phyloP scores from a whole-genome alignment of 495 filamentous ascomycete genomes.

The Talaromyces wortmannii region DNA sequence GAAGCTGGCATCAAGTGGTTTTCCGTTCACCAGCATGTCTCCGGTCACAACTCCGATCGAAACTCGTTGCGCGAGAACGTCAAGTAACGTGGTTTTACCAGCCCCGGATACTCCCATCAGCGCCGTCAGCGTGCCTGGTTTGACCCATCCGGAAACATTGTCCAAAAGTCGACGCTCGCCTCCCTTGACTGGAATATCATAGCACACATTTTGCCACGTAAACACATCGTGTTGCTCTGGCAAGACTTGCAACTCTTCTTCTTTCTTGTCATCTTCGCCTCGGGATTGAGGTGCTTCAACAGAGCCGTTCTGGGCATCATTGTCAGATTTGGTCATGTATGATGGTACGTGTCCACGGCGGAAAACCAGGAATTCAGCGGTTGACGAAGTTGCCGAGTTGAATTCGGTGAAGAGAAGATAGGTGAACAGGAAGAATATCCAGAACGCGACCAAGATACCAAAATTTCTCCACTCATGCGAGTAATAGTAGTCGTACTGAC shows the following conservation, averaged over 20 bases:
- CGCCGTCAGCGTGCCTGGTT: slow-evolving; percentile 60
- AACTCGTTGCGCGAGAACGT: slow-evolving; percentile 49
- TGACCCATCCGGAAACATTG: slow-evolving; percentile 61
- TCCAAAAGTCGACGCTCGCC: slow-evolving; percentile 53
- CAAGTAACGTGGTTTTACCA: slow-evolving; percentile 60
- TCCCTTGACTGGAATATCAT: slow-evolving; percentile 57
- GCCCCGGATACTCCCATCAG: slow-evolving; percentile 58
- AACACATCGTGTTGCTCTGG: slow-evolving; percentile 51
- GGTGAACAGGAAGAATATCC: slow-evolving; percentile 46
- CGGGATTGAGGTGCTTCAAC: not conserved
- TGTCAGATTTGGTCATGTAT: slow-evolving; percentile 30
- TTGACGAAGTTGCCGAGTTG: slow-evolving; percentile 33
- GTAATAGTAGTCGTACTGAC: slow-evolving; percentile 45
- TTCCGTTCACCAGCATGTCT: slow-evolving; percentile 46
- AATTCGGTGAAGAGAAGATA: slow-evolving; percentile 38
- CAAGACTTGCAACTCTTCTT: slow-evolving; percentile 29
- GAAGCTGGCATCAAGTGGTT: slow-evolving; percentile 60
- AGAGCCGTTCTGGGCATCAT: slow-evolving; percentile 27
- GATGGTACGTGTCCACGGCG: slow-evolving; percentile 21
- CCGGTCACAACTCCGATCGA: slow-evolving; percentile 43
- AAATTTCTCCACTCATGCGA: slow-evolving; percentile 59
- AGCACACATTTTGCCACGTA: slow-evolving; percentile 68
- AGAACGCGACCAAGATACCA: slow-evolving; percentile 57
- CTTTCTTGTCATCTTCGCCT: slow-evolving; percentile 19
- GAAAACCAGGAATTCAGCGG: slow-evolving; percentile 27